A percentile compares a stretch with the other conserved stretches of the same genome.
Evolutionary conservation across 2,329 filamentous ascomycete genomes (phyloP).

Genomic region (Didymella glomerata): DNA sequence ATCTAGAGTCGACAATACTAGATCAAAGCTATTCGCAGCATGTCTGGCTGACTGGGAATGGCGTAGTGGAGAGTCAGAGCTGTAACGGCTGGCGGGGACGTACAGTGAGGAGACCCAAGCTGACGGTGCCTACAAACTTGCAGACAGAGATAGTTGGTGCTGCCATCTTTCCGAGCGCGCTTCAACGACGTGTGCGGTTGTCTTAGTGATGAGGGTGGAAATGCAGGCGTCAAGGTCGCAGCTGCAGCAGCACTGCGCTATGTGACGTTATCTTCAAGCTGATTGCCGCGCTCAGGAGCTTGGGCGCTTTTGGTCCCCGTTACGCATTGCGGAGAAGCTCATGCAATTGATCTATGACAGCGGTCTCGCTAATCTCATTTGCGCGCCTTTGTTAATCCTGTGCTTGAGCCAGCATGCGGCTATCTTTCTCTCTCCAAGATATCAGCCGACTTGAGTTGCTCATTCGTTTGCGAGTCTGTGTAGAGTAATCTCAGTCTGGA

Average conservation of each 20-base stretch:
- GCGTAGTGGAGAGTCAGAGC: not conserved
- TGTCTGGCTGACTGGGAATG: not conserved
- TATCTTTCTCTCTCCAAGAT: not conserved
- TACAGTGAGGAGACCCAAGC: slow-evolving; percentile 87
- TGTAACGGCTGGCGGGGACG: slow-evolving; percentile 50
- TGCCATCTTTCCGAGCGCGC: slow-evolving; percentile 58
- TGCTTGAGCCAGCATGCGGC: not conserved
- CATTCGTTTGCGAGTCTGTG: not conserved
- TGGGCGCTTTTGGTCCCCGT: not conserved
- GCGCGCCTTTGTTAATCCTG: not conserved
- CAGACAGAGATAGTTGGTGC: slow-evolving; percentile 75
- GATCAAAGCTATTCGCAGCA: not conserved
- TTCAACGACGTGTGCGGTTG: not conserved
- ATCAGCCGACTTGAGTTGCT: not conserved
- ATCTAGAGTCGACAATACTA: not conserved
- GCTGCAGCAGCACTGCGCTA: not conserved
- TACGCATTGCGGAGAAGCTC: not conserved
- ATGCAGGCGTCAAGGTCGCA: slow-evolving; percentile 2
- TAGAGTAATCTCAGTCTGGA: slow-evolving; percentile 27
- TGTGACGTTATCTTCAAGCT: slow-evolving; percentile 34
- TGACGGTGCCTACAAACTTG: slow-evolving; percentile 94
- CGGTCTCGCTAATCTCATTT: not conserved
- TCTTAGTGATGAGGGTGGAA: slow-evolving; percentile 9
- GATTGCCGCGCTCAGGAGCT: slow-evolving; percentile 23
- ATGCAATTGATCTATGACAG: slow-evolving; percentile 1